Evolutionary conservation across 2,329 filamentous ascomycete species (phyloP).

Genomic region (Neonectria sp.): DNA sequence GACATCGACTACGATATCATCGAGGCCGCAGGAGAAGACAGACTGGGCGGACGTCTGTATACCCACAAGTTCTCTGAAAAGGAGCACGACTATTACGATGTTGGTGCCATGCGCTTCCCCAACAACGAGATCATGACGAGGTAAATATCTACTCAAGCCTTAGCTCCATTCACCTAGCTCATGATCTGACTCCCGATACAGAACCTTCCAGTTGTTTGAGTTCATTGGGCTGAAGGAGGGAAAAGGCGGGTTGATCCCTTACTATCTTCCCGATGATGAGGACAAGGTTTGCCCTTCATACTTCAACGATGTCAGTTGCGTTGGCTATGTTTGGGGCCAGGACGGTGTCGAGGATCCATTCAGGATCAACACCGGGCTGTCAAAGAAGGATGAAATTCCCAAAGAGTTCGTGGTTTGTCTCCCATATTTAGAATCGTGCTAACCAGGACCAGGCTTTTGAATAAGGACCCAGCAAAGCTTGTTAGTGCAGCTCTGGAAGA

Average conservation of each 20-base stretch:
- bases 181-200: not conserved
- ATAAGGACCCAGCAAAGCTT: constrained; percentile 10
- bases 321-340: constrained; percentile 20
- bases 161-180: not conserved
- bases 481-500: constrained; percentile 11
- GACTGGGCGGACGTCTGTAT: constrained; percentile 32
- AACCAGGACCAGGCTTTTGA: not conserved
- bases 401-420: not conserved
- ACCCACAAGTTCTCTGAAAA: constrained; percentile 29
- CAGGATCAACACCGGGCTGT: constrained; percentile 27
- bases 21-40: constrained; percentile 16
- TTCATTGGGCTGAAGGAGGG: constrained; percentile 30
- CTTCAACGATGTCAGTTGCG: constrained; percentile 27
- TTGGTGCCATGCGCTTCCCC: constrained; percentile 35
- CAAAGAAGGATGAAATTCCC: constrained; percentile 14
- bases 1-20: constrained; percentile 22
- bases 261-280: constrained; percentile 28
- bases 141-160: not conserved
- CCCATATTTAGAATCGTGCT: not conserved
- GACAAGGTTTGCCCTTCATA: constrained; percentile 26
- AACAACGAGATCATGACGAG: constrained; percentile 30
- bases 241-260: constrained; percentile 33
- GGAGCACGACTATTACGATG: constrained; percentile 33
- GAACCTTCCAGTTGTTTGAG: constrained; percentile 40
- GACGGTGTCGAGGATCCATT: constrained; percentile 20